Base-by-base conservation (phyloP, 1,284 basidiomycete species). In the Trichosporon faecale region DNA sequence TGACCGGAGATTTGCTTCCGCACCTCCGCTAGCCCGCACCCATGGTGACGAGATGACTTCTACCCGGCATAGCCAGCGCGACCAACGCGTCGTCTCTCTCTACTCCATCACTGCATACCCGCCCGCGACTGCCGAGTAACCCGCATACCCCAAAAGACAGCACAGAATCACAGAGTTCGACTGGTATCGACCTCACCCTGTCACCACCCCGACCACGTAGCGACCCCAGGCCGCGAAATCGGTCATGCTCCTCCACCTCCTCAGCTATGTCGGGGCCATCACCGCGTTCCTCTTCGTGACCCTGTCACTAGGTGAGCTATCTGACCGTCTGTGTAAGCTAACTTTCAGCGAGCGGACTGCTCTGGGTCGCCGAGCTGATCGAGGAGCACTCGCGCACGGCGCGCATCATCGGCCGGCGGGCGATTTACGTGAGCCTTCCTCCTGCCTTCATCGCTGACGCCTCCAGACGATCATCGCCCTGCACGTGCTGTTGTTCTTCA, bases 301-400 rank as follows among this genome's bases (percentile, higher is more conserved):
- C 1, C 85, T 94, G 60, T 91, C 91, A 25, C 85, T 94, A 69
- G 92, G 91, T 91, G n/a, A 46, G 69, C n/a, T 64, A 0, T 0
- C 0, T 9, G 9, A 12, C 37, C 16, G 25, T n/a, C 6, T 11
- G 14, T 7, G 18, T 3, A 0, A 40, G 21, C 55, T 25, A 12
- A 66, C 66, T 33, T 12, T 23, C 79, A 95, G 95, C 95, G 66
- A 95, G 92, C 81, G 95, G 94, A 9, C 85, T 98, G 65, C 85
- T 98, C 70, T 95, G 94, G 87, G 85, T 97, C 33, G 95, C 95
- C 2, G 95, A 98, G 82, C 84, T 97, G 64, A 96, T 97, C 74
- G 95, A 98, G 81, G 95, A 98, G 80, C 91, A 96, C 82, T 90
- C 93, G 14, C 88, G 88, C 60, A 78, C 87, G 66, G 91, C 95